A percentile compares a stretch with the other conserved stretches of the same genome.
Evolutionary conservation across 1,139 yeast genomes (phyloP).

Genomic region (Yamadazyma oceani): DNA sequence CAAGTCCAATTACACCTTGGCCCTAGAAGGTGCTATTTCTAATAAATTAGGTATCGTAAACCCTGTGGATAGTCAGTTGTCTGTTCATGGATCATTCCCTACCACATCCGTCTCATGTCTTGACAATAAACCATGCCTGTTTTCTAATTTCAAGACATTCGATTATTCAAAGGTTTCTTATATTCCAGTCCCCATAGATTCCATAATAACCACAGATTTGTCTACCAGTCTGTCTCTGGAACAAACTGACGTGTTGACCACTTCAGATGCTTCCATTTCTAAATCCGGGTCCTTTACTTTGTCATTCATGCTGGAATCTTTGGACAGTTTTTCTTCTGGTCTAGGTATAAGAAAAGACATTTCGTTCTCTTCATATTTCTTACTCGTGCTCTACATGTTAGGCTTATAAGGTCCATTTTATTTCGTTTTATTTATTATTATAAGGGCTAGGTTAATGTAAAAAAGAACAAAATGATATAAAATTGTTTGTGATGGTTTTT

Average conservation of each 20-base stretch:
- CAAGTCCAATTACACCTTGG: slow-evolving; percentile 7
- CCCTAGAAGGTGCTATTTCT: slow-evolving; percentile 6
- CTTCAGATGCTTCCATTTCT: not conserved
- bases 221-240: not conserved
- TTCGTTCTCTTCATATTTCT: not conserved
- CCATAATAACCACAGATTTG: not conserved
- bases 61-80: slow-evolving; percentile 2
- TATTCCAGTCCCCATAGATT: slow-evolving; percentile 8
- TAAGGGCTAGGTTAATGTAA: not conserved
- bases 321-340: not conserved
- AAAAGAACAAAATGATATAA: not conserved
- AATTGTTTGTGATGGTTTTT: no score
- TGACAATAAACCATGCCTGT: slow-evolving; percentile 10
- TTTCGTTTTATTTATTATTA: not conserved
- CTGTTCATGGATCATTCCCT: slow-evolving; percentile 11
- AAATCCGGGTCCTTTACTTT: not conserved
- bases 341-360: not conserved
- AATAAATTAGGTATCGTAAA: not conserved
- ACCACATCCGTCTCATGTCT: slow-evolving; percentile 10
- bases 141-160: slow-evolving; percentile 9
- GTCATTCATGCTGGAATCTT: not conserved
- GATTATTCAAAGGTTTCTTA: slow-evolving; percentile 7
- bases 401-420: not conserved
- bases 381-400: slow-evolving; percentile 1
- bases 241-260: not conserved